These are phyloP conservation scores for Mortierella antarctica DNA, from an alignment of 192 early-diverging fungal genomes.

Conservation along the genomic window DNA sequence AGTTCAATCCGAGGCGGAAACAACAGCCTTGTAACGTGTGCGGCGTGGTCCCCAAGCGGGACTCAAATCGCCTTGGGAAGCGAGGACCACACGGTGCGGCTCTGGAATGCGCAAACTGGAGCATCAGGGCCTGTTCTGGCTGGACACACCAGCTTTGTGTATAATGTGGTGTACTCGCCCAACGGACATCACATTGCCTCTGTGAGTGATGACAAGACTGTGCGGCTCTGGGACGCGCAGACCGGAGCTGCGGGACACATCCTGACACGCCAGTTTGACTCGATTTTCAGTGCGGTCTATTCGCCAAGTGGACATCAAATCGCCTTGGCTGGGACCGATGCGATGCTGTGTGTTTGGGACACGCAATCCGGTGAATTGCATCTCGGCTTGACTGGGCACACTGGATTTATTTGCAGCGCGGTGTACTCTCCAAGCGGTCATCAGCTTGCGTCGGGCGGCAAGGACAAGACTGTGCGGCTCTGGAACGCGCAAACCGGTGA, in stretches of 20 bases:
- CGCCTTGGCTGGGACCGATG: background rate
- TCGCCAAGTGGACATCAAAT: constrained; percentile 11
- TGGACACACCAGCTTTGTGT: background rate
- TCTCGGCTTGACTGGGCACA: background rate
- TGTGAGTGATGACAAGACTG: background rate
- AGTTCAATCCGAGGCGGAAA: background rate
- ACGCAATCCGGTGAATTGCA: background rate
- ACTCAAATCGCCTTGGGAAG: background rate
- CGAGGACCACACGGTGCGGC: background rate
- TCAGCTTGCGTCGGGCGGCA: background rate
- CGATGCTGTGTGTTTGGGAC: background rate
- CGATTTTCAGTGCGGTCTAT: background rate
- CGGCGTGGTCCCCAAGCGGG: background rate
- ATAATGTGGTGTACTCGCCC: background rate
- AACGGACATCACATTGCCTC: background rate
- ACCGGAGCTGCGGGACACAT: background rate
- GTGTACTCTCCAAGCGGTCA: background rate
- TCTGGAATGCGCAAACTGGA: constrained; percentile 4
- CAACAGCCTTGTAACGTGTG: background rate
- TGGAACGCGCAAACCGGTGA: background rate
- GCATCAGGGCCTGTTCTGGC: background rate
- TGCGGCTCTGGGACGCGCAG: background rate
- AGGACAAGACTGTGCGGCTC: background rate
- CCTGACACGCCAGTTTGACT: background rate
- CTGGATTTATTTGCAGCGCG: background rate